phyloP scores from a whole-genome alignment of 352 stramenopile genomes.

The Salisapilia sapeloensis region DNA sequence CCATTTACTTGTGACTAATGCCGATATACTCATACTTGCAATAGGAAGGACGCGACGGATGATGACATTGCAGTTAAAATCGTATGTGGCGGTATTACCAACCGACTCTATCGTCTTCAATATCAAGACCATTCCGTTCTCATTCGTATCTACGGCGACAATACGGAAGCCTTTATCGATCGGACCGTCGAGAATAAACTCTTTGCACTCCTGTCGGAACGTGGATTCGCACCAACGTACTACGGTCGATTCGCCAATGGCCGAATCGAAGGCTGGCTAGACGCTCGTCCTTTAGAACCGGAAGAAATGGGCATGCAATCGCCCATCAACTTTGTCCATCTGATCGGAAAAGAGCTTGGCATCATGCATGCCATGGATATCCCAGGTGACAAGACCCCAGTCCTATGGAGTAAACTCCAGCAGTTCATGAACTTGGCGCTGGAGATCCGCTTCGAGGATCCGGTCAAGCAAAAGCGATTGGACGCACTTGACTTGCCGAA shows the following conservation, averaged over 20 bases:
- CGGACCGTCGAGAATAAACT: conserved; percentile 81
- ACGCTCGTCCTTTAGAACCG: conserved; percentile 64
- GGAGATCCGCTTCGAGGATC: conserved; percentile 36
- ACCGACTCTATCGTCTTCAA: conserved; percentile 80
- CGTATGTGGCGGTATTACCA: conserved; percentile 86
- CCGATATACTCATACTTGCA: not conserved
- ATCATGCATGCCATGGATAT: conserved; percentile 82
- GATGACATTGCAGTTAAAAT: conserved; percentile 71
- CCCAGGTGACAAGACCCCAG: conserved; percentile 23
- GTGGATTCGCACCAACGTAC: conserved; percentile 79
- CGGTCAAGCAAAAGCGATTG: conserved; percentile 32
- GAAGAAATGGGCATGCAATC: conserved; percentile 67
- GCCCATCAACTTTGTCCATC: conserved; percentile 61
- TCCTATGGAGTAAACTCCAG: conserved; percentile 70
- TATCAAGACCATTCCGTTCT: conserved; percentile 66
- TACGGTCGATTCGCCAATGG: conserved; percentile 86
- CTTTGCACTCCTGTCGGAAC: conserved; percentile 68
- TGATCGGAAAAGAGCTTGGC: conserved; percentile 80
- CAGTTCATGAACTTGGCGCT: conserved; percentile 62
- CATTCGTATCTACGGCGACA: conserved; percentile 83
- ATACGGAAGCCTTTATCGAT: conserved; percentile 89
- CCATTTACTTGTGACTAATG: conserved; percentile 1
- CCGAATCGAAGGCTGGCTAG: conserved; percentile 83
- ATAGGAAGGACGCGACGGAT: conserved; percentile 24
- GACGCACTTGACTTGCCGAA: conserved; percentile 39